phyloP scores from a whole-genome alignment of 78 protist species.

The Dictyostelium discoideum region dicty_2.7 NC_007088.5:1560001-1560500 shows the following conservation, averaged over 20 bases:
- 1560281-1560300: background rate
- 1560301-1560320: background rate
- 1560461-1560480: background rate
- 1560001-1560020: too few species aligned
- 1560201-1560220: background rate
- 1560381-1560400: background rate
- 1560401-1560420: background rate
- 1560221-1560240: background rate
- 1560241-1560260: background rate
- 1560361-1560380: background rate
- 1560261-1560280: background rate
- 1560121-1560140: too few species aligned
- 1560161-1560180: background rate
- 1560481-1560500: too few species aligned
- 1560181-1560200: too few species aligned
- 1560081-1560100: too few species aligned
- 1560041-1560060: too few species aligned
- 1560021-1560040: too few species aligned
- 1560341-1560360: background rate
- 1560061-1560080: too few species aligned
- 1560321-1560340: background rate
- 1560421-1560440: background rate
- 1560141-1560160: background rate
- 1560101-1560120: too few species aligned
- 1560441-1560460: background rate